These are phyloP conservation scores for Limnomonas spitsbergensis DNA, from an alignment of 139 green algal genomes.

Conservation along the genomic window DNA sequence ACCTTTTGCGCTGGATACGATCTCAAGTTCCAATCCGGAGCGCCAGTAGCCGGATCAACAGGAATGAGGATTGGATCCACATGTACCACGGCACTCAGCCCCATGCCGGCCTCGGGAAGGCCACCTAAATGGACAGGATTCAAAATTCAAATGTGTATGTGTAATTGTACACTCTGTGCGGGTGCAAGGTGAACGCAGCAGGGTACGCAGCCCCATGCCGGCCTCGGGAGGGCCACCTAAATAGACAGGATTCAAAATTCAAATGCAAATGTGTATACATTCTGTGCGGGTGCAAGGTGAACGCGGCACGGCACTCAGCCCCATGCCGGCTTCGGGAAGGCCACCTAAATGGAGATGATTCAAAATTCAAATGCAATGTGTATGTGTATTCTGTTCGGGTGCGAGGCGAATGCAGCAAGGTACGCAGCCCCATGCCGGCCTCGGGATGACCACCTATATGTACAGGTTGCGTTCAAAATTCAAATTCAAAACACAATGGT, in stretches of 20 bases:
- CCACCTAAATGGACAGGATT: background rate
- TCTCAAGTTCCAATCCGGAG: background rate
- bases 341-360: background rate
- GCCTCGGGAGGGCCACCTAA: too few relatives aligned
- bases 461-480: background rate
- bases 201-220: too few relatives aligned
- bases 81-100: background rate
- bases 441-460: too few relatives aligned
- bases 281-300: background rate
- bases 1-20: conserved; percentile 1
- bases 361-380: background rate
- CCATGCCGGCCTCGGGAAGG: background rate
- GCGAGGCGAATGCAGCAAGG: background rate
- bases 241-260: background rate
- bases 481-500: background rate
- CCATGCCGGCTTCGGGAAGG: too few relatives aligned
- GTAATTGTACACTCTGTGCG: background rate
- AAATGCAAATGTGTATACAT: background rate
- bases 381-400: background rate
- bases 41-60: background rate
- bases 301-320: background rate
- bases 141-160: background rate
- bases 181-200: background rate
- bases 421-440: too few relatives aligned
- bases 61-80: background rate